Evolutionary conservation across 352 stramenopile genomes (phyloP).

Genomic region (Hyaloperonospora arabidopsidis): DNA sequence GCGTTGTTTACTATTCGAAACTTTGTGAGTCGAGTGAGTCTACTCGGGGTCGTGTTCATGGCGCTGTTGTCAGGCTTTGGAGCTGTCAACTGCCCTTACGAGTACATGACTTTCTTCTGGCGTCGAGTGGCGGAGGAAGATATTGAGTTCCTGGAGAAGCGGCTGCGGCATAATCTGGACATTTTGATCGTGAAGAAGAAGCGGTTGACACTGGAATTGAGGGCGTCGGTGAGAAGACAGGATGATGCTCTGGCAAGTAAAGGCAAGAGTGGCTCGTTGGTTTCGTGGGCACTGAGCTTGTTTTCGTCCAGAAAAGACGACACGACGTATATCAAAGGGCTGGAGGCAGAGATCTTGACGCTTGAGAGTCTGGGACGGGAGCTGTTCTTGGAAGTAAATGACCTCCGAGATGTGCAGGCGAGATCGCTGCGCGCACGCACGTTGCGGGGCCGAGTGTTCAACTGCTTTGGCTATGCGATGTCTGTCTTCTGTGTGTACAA

Average conservation of each 20-base stretch:
- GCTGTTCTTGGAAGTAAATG: slow-evolving; percentile 79
- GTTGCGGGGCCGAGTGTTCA: slow-evolving; percentile 69
- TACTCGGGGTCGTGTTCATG: slow-evolving; percentile 79
- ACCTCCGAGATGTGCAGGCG: slow-evolving; percentile 60
- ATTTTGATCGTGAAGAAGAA: slow-evolving; percentile 84
- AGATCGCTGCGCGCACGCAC: slow-evolving; percentile 47
- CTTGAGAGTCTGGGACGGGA: slow-evolving; percentile 70
- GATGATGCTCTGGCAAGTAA: slow-evolving; percentile 12
- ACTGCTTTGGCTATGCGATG: slow-evolving; percentile 71
- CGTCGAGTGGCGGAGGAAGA: slow-evolving; percentile 64
- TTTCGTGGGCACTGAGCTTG: slow-evolving; percentile 28
- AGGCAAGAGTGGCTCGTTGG: slow-evolving; percentile 21
- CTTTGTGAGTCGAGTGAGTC: slow-evolving; percentile 74
- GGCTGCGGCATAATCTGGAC: slow-evolving; percentile 72
- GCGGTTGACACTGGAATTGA: slow-evolving; percentile 42
- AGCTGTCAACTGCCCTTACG: slow-evolving; percentile 79
- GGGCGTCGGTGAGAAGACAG: slow-evolving; percentile 28
- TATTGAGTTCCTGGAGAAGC: slow-evolving; percentile 75
- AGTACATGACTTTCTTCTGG: slow-evolving; percentile 83
- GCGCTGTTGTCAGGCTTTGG: slow-evolving; percentile 74
- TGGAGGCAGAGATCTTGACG: slow-evolving; percentile 67
- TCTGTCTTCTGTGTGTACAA: slow-evolving; percentile 82
- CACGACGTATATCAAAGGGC: slow-evolving; percentile 50
- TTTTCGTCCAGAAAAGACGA: slow-evolving; percentile 26
- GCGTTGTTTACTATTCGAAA: slow-evolving; percentile 71